Conservation (phyloP, 2,329 filamentous ascomycete species). For the Nemania sp. region DNA sequence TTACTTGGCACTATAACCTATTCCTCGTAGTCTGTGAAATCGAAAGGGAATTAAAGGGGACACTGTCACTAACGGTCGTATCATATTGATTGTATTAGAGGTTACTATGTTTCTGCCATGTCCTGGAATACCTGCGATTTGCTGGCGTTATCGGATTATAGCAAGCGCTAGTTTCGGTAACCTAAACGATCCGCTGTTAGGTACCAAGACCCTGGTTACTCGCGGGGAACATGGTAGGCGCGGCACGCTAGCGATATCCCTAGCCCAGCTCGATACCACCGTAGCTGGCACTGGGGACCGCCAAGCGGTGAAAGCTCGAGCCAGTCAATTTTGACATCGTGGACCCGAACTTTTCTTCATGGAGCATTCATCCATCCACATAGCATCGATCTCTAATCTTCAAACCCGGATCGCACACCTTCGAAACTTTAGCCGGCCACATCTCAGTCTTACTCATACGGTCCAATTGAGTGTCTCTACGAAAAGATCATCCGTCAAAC, state of each 20-base stretch:
- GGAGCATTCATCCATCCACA: too few species aligned
- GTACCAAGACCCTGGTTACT: not conserved
- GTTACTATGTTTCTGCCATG: too few species aligned
- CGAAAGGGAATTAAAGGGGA: too few species aligned
- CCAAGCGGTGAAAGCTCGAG: constrained; percentile 15
- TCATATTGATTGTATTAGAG: too few species aligned
- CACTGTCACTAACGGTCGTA: too few species aligned
- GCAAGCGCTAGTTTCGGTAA: not conserved
- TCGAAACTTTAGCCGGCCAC: not conserved
- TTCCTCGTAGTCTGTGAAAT: too few species aligned
- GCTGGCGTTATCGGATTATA: too few species aligned
- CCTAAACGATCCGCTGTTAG: not conserved
- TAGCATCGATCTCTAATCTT: too few species aligned
- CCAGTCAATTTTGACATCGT: constrained; percentile 29
- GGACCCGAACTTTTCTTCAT: constrained; percentile 8
- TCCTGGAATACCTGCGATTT: too few species aligned
- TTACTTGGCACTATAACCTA: not conserved
- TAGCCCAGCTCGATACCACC: not conserved
- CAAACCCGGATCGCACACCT: too few species aligned
- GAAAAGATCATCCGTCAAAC: not conserved
- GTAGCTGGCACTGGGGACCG: not conserved
- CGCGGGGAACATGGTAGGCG: constrained; percentile 1
- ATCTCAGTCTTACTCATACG: not conserved
- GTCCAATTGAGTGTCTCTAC: not conserved
- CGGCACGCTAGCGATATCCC: not conserved